A percentile compares a stretch with the other conserved stretches of the same genome.
Evolutionary conservation across 2,329 filamentous ascomycete species (phyloP).

Genomic region (Podosphaera fusca): DNA sequence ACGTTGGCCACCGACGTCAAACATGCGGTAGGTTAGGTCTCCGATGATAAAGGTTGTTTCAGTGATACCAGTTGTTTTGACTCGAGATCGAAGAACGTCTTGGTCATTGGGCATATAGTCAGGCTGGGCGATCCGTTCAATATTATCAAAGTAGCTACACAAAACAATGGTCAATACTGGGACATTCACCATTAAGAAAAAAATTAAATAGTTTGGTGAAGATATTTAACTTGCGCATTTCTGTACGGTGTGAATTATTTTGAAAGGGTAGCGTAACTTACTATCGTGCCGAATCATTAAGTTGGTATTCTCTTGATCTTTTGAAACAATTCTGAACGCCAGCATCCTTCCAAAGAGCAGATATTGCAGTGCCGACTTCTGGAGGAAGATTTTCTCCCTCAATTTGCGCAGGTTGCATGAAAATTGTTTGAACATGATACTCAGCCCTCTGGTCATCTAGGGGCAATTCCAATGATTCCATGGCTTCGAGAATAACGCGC

Average conservation of each 20-base stretch:
- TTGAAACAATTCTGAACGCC: slow-evolving; percentile 76
- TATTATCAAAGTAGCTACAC: slow-evolving; percentile 56
- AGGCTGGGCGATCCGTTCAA: slow-evolving; percentile 51
- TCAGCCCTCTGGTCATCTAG: slow-evolving; percentile 38
- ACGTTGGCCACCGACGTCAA: slow-evolving; percentile 52
- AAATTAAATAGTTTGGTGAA: background rate
- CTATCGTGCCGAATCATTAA: slow-evolving; percentile 93
- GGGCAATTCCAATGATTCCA: slow-evolving; percentile 62
- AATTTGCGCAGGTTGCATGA: slow-evolving; percentile 32
- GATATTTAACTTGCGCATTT: too few relatives aligned
- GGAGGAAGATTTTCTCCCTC: slow-evolving; percentile 60
- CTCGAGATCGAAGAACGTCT: slow-evolving; percentile 73
- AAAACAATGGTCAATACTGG: background rate
- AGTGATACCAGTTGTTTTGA: slow-evolving; percentile 88
- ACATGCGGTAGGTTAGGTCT: slow-evolving; percentile 86
- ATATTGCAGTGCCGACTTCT: slow-evolving; percentile 62
- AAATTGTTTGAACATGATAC: slow-evolving; percentile 17
- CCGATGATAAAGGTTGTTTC: slow-evolving; percentile 87
- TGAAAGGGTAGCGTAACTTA: slow-evolving; percentile 24
- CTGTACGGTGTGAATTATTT: too few relatives aligned
- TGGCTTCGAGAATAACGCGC: slow-evolving; percentile 74
- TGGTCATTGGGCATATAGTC: slow-evolving; percentile 82
- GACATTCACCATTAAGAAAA: background rate
- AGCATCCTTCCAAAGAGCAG: slow-evolving; percentile 58
- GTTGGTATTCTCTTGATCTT: slow-evolving; percentile 67